Base-by-base conservation (phyloP, 139 green algal genomes). In the Zygnema cylindricum region DNA sequence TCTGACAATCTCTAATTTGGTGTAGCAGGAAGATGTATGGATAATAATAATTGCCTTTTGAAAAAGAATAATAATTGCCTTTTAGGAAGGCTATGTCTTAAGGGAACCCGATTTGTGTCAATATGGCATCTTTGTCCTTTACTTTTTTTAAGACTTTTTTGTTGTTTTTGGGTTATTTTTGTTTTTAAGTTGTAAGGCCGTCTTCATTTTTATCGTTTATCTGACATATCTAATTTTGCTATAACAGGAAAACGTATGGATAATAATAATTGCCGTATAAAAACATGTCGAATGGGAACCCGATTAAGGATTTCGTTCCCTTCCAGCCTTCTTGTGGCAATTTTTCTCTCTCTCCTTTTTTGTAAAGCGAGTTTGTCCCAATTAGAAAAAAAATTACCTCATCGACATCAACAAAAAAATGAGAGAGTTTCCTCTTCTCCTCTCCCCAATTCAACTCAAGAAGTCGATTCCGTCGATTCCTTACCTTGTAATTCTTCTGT, bases 341-440 rank as follows among this genome's bases (percentile, higher is more conserved):
- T 32, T 35, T 49, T 69, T 2, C 2, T 55, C 30, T 0, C 41
- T 75, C 43, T 55, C 41, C 49, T 63, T 63, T 63, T 63, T 16
- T 49, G 33, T 36, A 55, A 32, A 83, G 32, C 43, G 71, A 55
- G 76, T 83, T 49, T n/a, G 71, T 55, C 22, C 33, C 49, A 55
- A 49, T 21, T 55, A 35, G 76, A 33, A 41, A 21, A 22, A 21
- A 40, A 63, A 35, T 36, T 83, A n/a, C 2, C 33, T 35, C 1
- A 75, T 39, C 41, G 71, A 83, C n/a, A 36, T 71, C 41, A 83
- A 36, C 76, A 83, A 75, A 35, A 2, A 83, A 35, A 43, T 22
- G 1, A 82, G n/a, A 21, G 3, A 82, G 7, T 16, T 63, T 25
- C 49, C 16, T 63, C 49, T 7, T 63, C 49, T 63, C 49, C 7